Percentiles rank a stretch among this genome's conserved stretches.
These are phyloP conservation scores for Herpotrichia juniperi DNA, from an alignment of 2,329 filamentous ascomycete genomes.

Conservation along the genomic window DNA sequence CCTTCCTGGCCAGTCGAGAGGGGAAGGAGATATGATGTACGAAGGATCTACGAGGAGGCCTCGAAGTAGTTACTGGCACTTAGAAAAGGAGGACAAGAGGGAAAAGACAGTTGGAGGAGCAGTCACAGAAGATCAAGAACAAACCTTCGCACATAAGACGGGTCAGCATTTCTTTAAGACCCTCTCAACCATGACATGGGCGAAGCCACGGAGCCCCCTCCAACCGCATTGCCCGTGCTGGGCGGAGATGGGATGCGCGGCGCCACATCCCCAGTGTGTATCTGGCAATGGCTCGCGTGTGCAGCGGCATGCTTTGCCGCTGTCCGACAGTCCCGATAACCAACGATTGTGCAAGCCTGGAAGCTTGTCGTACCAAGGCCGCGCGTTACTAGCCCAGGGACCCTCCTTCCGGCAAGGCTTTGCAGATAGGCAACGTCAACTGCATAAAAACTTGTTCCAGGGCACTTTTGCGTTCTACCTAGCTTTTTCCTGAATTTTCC, in stretches of 20 bases:
- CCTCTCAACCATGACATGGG: not conserved
- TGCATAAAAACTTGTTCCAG: not conserved
- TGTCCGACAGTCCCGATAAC: not conserved
- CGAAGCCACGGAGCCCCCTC: not conserved
- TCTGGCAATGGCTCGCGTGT: conserved; percentile 11
- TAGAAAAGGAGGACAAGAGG: not conserved
- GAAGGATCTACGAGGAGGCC: not conserved
- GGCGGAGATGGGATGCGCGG: not conserved
- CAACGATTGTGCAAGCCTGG: not conserved
- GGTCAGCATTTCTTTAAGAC: not conserved
- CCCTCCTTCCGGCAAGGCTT: no score
- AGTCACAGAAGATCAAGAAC: not conserved
- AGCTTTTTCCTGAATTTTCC: not conserved
- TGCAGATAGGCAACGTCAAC: no score
- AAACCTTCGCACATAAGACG: not conserved
- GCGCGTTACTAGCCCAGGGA: conserved; percentile 1
- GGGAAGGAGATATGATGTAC: not conserved
- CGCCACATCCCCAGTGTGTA: not conserved
- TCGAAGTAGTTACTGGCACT: not conserved
- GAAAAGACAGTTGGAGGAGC: not conserved
- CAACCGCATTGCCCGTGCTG: not conserved
- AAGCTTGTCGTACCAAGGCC: conserved; percentile 1
- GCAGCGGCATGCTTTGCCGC: not conserved
- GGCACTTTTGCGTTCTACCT: not conserved
- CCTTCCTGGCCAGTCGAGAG: no score